Evolutionary conservation across 805 yeast species (phyloP), one percentile per base, ranked within the genome.

Genomic region (Nematodospora valgi): DNA sequence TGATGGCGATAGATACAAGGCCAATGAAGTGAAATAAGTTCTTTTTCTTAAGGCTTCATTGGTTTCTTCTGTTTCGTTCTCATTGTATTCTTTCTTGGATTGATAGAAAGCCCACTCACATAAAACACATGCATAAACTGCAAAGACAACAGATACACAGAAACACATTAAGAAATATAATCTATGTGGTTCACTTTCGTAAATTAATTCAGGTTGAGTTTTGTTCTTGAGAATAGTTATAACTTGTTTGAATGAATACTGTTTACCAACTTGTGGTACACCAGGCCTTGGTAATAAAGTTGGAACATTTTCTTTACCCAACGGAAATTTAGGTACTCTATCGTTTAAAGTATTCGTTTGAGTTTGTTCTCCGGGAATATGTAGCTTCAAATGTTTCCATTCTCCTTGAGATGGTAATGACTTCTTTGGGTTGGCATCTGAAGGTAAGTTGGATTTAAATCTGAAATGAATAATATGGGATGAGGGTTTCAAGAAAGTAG

Each of bases 121-220:
- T 41, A 80, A 67, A 3, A 74, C 76, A 31, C 82, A 54, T 5
- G 83, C 85, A 54, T 86, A 86, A n/a, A 82, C 68, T 2, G 82
- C 66, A 47, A 82, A 76, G 8, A 81, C 78, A 24, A 84, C 60
- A 0, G 88, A 86, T 50, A 82, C 69, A 29, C 85, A 77, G 42
- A 80, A 76, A 52, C 85, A 75, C 14, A 78, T 72, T 8, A 84
- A 62, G 54, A 85, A 86, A 56, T 85, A 86, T 21, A 84, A 64
- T 38, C 83, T 65, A 52, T 86, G 95, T 0, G 93, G 85, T 58
- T 86, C 95, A 17, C 88, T 78, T 64, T 85, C 91, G 58, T 86
- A 86, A 28, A 86, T 70, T 35, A 86, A 63, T 49, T 85, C 94
- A 1, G 91, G 91, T 31, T 72, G 70, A 9, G 58, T 60, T 46